Percentiles rank a stretch among this genome's conserved stretches.
Evolutionary conservation across 495 filamentous ascomycete species (phyloP).

Genomic region (Xeromyces bisporus): DNA sequence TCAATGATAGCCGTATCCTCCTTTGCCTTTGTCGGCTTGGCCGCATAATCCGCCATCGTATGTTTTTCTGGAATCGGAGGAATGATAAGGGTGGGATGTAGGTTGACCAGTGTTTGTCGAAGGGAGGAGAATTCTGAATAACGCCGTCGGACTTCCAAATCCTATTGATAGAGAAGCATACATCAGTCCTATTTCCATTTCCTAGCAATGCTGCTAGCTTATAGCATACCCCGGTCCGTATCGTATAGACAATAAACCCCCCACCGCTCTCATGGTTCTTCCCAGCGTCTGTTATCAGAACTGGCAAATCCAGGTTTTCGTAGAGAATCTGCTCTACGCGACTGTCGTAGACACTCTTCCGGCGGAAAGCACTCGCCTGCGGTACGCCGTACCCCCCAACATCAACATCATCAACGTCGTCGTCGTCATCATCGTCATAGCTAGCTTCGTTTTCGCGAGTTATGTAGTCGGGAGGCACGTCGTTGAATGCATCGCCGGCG

Average conservation of each 20-base stretch:
- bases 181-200: slow-evolving; percentile 2
- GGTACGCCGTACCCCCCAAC: slow-evolving; percentile 17
- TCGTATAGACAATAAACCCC: slow-evolving; percentile 90
- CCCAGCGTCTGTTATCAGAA: slow-evolving; percentile 81
- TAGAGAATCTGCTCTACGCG: slow-evolving; percentile 93
- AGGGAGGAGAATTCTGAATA: slow-evolving; percentile 97
- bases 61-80: slow-evolving; percentile 98
- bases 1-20: slow-evolving; percentile 95
- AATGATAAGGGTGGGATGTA: slow-evolving; percentile 88
- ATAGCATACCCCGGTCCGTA: slow-evolving; percentile 68
- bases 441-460: slow-evolving; percentile 39
- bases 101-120: slow-evolving; percentile 66
- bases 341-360: slow-evolving; percentile 81
- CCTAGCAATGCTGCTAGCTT: not conserved
- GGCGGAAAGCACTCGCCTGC: slow-evolving; percentile 24
- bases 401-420: no score
- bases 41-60: slow-evolving; percentile 94
- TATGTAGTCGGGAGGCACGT: slow-evolving; percentile 42
- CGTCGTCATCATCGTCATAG: slow-evolving; percentile 45
- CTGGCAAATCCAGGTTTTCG: slow-evolving; percentile 77
- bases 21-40: slow-evolving; percentile 93
- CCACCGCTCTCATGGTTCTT: slow-evolving; percentile 87
- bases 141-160: slow-evolving; percentile 81
- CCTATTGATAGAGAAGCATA: slow-evolving; percentile 32
- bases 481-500: slow-evolving; percentile 26